A percentile compares a stretch with the other conserved stretches of the same genome.
Conservation (phyloP, 495 filamentous ascomycete species). For the Hypoxylon lienhwacheense region DNA sequence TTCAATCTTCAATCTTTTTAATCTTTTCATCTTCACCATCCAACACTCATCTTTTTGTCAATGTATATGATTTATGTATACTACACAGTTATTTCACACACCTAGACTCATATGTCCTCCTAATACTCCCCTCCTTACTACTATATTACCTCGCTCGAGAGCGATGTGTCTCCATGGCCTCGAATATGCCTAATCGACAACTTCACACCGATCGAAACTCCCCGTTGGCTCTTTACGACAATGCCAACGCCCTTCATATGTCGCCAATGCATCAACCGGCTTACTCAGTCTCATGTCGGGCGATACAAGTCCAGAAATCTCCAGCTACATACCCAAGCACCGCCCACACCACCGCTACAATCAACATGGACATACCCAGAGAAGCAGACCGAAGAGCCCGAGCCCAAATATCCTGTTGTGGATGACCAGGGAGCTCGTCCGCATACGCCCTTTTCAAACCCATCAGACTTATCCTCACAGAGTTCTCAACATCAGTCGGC, state of each 20-base stretch:
- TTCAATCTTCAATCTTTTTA: no score
- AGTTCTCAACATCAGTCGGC: neutral
- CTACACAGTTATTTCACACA: no score
- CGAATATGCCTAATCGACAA: slow-evolving; percentile 19
- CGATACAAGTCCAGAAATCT: neutral
- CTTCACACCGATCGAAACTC: slow-evolving; percentile 8
- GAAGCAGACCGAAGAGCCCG: neutral
- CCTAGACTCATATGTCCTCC: neutral
- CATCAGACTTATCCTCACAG: neutral
- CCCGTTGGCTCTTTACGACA: neutral
- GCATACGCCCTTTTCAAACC: neutral
- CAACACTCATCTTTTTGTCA: no score
- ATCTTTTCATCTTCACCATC: no score
- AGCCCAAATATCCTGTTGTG: neutral
- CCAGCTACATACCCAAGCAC: slow-evolving; percentile 15
- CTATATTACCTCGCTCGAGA: neutral
- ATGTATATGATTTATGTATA: no score
- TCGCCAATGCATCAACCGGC: slow-evolving; percentile 27
- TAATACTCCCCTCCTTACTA: neutral
- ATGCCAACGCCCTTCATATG: slow-evolving; percentile 37
- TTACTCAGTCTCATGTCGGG: slow-evolving; percentile 1
- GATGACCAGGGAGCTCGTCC: neutral
- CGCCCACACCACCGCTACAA: neutral
- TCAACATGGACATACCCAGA: slow-evolving; percentile 4
- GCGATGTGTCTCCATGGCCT: slow-evolving; percentile 1